Evolutionary conservation across 1,284 basidiomycete species (phyloP), one percentile per base, ranked within the genome.

Genomic region (Melanopsichium pennsylvanicum): DNA sequence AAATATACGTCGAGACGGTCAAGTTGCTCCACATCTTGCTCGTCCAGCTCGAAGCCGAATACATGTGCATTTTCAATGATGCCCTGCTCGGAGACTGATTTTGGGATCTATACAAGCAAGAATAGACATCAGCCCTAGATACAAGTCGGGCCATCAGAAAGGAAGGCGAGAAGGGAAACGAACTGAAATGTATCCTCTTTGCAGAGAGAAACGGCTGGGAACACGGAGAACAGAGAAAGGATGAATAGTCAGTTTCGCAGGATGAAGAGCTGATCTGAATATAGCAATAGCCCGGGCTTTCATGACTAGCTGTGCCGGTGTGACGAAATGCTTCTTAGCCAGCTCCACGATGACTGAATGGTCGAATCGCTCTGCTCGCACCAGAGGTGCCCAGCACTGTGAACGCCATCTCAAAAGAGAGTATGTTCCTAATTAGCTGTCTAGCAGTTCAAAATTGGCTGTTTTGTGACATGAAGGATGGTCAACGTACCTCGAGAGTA

Each of bases 61-160:
- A 86, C 92, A 1, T 88, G 75, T 1, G 86, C 81, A 67, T 93
- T 93, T 16, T 87, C 87, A 33, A 83, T 81, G 67, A 92, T 92
- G 33, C 90, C 85, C 8, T 82, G 78, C 0, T 88, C 84, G 0
- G 85, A 88, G n/a, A 85, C 86, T 29, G 88, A 89, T 81, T 92
- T 92, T 4, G 90, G 90, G 25, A 76, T 52, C 32, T 60, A 15
- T 21, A 15, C n/a, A 13, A 22, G 11, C n/a, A 9, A 29, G 27
- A 13, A 29, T 29, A 13, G 27, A 13, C 13, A 29, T 29, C 27
- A 29, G 27, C 27, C 7, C 27, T 13, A 13, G 27, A 13, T n/a
- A n/a, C n/a, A n/a, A n/a, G n/a, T n/a, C n/a, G 27, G 8, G 27
- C 27, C 13, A 8, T 29, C 27, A 29, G 27, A 29, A 8, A 13